Evolutionary conservation across 2,329 filamentous ascomycete genomes (phyloP).

Genomic region (Aspergillus alliaceus): DNA sequence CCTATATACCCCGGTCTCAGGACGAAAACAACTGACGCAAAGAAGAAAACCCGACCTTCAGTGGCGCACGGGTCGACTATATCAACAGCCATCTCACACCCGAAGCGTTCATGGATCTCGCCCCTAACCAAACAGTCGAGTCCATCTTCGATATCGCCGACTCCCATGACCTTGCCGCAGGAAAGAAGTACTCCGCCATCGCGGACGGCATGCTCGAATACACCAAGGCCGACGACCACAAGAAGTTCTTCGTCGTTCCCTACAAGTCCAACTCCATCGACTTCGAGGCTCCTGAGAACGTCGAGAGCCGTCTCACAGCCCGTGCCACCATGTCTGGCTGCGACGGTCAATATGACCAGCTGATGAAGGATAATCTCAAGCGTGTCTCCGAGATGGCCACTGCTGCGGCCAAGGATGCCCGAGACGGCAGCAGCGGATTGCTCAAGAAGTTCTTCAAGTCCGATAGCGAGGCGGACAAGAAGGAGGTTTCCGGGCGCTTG

Average conservation of each 20-base stretch:
- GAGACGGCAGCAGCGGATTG: slow-evolving; percentile 3
- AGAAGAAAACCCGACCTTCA: slow-evolving; percentile 11
- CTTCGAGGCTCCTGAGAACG: slow-evolving; percentile 7
- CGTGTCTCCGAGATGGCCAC: slow-evolving; percentile 16
- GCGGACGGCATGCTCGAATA: slow-evolving; percentile 14
- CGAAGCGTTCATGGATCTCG: slow-evolving; percentile 13
- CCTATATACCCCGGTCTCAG: too few relatives aligned
- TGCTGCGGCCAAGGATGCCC: slow-evolving; percentile 12
- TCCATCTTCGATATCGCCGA: slow-evolving; percentile 15
- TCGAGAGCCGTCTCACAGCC: neutral
- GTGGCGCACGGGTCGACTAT: slow-evolving; percentile 12
- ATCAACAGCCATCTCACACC: slow-evolving; percentile 10
- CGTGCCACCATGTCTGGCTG: slow-evolving; percentile 13
- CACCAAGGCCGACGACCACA: slow-evolving; percentile 1
- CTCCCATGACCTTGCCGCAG: slow-evolving; percentile 11
- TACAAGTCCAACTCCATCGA: slow-evolving; percentile 15
- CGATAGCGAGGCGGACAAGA: slow-evolving; percentile 1
- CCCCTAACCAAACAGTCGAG: slow-evolving; percentile 14
- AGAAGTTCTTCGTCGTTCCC: slow-evolving; percentile 3
- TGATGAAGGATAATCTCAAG: slow-evolving; percentile 7
- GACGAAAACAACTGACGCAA: too few relatives aligned
- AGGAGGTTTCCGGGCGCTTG: slow-evolving; percentile 12
- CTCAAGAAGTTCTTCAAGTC: slow-evolving; percentile 20
- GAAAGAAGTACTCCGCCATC: slow-evolving; percentile 11
- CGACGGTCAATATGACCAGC: slow-evolving; percentile 9